phyloP scores from a whole-genome alignment of 225 moss, liverwort and hornwort genomes.

The Climacium dendroides region DNA sequence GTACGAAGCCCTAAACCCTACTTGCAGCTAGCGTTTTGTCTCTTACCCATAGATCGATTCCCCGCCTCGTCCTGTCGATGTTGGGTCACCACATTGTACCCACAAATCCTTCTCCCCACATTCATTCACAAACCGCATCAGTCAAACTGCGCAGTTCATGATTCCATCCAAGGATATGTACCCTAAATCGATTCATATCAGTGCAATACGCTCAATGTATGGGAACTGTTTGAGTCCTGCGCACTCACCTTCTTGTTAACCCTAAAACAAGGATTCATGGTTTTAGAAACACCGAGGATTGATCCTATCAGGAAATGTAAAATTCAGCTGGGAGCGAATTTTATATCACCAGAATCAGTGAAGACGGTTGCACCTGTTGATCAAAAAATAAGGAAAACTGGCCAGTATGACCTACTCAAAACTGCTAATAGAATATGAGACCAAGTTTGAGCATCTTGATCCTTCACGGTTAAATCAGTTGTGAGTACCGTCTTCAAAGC shows the following conservation, averaged over 20 bases:
- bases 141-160: not conserved
- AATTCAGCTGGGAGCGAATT: not conserved
- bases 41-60: conserved; percentile 74
- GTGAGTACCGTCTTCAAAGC: not conserved
- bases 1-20: not conserved
- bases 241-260: not conserved
- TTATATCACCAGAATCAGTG: not conserved
- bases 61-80: conserved; percentile 70
- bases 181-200: not conserved
- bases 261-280: not conserved
- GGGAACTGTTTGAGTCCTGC: not conserved
- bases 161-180: not conserved
- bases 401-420: not conserved
- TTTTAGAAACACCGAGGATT: not conserved
- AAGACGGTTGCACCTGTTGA: not conserved
- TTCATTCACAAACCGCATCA: not conserved
- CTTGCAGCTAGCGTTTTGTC: not conserved
- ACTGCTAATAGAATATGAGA: not conserved
- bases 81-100: conserved; percentile 79
- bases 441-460: not conserved
- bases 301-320: not conserved
- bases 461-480: not conserved
- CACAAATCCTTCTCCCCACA: conserved; percentile 45
- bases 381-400: not conserved
- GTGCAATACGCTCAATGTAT: not conserved